These are phyloP conservation scores for Cornus controversa DNA, from an alignment of 148 eudicot genomes.

Conservation along the genomic window DNA sequence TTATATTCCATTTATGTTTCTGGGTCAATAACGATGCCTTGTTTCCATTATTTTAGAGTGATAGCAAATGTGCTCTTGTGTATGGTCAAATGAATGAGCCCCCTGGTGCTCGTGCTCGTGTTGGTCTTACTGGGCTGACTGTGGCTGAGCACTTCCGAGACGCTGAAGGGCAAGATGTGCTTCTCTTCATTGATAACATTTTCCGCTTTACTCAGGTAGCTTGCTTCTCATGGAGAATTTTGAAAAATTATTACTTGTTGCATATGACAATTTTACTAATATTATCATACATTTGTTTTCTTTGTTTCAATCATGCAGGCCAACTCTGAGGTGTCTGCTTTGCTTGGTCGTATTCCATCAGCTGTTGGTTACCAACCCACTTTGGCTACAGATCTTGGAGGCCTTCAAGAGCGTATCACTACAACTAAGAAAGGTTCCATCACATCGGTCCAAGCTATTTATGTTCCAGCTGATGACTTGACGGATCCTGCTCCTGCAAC, in stretches of 20 bases:
- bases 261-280: neutral
- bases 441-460: conserved; percentile 96
- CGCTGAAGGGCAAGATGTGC: conserved; percentile 98
- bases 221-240: neutral
- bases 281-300: neutral
- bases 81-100: conserved; percentile 99
- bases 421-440: conserved; percentile 97
- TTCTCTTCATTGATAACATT: conserved; percentile 96
- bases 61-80: conserved; percentile 96
- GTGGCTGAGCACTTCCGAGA: conserved; percentile 91
- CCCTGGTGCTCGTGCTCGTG: conserved; percentile 99
- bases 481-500: conserved; percentile 94
- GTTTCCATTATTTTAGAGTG: conserved; percentile 40
- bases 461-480: conserved; percentile 94
- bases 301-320: conserved; percentile 40
- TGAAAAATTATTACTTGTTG: neutral
- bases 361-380: conserved; percentile 99
- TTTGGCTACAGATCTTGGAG: conserved; percentile 98
- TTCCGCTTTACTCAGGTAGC: conserved; percentile 96
- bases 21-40: neutral
- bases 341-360: conserved; percentile 99
- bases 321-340: conserved; percentile 99
- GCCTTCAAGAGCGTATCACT: conserved; percentile 97
- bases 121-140: conserved; percentile 94
- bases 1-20: neutral